Evolutionary conservation across 2,329 filamentous ascomycete genomes (phyloP), one percentile per base, ranked within the genome.

Genomic region (Clonostachys rosea): DNA sequence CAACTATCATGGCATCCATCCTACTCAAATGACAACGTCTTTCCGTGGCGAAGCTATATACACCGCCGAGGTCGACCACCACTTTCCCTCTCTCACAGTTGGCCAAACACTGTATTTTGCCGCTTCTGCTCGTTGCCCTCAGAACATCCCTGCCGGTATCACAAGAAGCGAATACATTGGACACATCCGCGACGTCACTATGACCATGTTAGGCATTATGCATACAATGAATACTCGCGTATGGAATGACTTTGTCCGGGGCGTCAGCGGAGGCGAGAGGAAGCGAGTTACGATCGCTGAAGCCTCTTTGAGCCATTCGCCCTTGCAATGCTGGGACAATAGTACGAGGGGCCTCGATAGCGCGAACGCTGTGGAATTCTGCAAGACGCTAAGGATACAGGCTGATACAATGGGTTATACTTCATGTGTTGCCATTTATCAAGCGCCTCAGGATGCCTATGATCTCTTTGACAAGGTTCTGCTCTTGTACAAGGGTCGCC

Each of bases 401-500:
- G 69, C 74, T 1, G 73, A 78, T 44, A 65, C 76, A 44, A 65
- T 64, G 45, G 72, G 72, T 18, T 62, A 64, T 24, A 73, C 72
- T 5, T 71, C 73, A 4, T 67, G 65, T 50, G 75, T 78, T 34
- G 69, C 74, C 42, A 76, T 78, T 55, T 78, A 78, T 54, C 4
- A 86, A 57, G 81, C 81, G 2, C 74, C 75, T 18, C 75, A 80
- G 51, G 63, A 68, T 30, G 76, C 76, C 4, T 81, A 79, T 53
- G 75, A 81, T 47, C 37, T 74, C 34, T 82, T 83, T 47, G 79
- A 83, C 62, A 82, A 82, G 68, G 76, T 70, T 0, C 74, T 83
- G 0, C 84, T 92, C 0, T 69, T 91, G 0, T 90, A 91, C 57
- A 84, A 91, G 58, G 79, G 79, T 45, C 73, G 75, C 36, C 79